Conservation (phyloP, 2,329 filamentous ascomycete species). For the Aspergillus fructus region DNA sequence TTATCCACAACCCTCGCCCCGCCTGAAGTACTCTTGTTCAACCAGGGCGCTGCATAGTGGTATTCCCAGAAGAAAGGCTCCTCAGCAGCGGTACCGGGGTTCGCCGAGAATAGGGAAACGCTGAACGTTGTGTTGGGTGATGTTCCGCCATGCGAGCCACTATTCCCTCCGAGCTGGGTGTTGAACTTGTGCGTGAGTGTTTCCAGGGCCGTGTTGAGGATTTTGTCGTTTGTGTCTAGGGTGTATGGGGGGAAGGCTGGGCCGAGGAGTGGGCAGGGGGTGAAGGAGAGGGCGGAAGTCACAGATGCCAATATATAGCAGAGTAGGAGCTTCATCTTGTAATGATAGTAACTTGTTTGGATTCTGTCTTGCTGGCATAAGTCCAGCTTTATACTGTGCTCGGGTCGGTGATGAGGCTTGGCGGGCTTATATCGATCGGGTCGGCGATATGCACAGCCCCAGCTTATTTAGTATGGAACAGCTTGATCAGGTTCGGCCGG, state of each 20-base stretch:
- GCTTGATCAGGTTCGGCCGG: too few species aligned
- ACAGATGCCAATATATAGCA: neutral
- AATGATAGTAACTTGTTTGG: neutral
- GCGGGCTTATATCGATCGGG: neutral
- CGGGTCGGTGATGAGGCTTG: neutral
- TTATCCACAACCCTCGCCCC: constrained; percentile 5
- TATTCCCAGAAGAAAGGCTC: constrained; percentile 23
- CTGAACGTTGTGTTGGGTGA: constrained; percentile 23
- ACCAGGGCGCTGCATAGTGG: constrained; percentile 21
- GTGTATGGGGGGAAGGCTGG: constrained; percentile 19
- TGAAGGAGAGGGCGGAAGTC: constrained; percentile 16
- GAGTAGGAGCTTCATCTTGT: neutral
- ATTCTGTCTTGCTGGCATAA: neutral
- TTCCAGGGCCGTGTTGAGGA: constrained; percentile 8
- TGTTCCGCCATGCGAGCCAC: constrained; percentile 16
- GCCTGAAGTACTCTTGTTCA: neutral
- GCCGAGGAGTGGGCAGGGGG: constrained; percentile 23
- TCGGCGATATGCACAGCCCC: neutral
- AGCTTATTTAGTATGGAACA: too few species aligned
- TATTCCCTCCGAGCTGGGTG: neutral
- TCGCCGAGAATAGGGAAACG: constrained; percentile 22
- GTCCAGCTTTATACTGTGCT: neutral
- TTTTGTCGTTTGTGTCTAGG: constrained; percentile 11
- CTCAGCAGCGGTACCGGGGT: constrained; percentile 13
- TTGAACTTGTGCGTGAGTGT: neutral